These are phyloP conservation scores for Aspergillus piperis DNA, from an alignment of 2,329 filamentous ascomycete species.

Conservation along the genomic window DNA sequence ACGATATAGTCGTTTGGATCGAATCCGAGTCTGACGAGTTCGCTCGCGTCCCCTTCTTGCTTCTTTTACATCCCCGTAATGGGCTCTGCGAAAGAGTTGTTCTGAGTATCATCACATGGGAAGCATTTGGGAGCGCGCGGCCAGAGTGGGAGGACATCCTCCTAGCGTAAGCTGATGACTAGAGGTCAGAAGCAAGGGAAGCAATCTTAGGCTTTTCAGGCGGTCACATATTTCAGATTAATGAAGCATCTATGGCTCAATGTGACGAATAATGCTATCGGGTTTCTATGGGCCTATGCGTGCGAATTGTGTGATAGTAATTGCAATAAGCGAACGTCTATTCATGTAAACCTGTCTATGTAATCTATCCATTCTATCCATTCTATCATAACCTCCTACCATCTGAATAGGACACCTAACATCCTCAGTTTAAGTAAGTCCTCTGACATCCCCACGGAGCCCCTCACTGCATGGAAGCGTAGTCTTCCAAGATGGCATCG, in stretches of 20 bases:
- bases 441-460: no score
- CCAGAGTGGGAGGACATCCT: neutral
- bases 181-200: no score
- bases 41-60: neutral
- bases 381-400: neutral
- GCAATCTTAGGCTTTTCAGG: no score
- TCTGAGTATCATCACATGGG: neutral
- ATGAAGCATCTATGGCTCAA: no score
- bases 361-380: neutral
- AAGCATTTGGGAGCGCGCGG: neutral
- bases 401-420: neutral
- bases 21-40: no score
- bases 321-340: neutral
- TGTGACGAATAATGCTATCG: no score
- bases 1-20: no score
- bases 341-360: neutral
- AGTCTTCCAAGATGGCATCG: slow-evolving; percentile 16
- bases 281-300: no score
- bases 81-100: neutral
- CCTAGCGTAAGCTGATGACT: neutral
- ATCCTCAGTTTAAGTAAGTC: neutral
- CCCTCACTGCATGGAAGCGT: neutral
- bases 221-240: no score
- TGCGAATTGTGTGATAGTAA: no score
- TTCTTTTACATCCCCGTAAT: neutral